Evolutionary conservation across 2,329 filamentous ascomycete genomes (phyloP).

Genomic region (Fusarium metavorans): DNA sequence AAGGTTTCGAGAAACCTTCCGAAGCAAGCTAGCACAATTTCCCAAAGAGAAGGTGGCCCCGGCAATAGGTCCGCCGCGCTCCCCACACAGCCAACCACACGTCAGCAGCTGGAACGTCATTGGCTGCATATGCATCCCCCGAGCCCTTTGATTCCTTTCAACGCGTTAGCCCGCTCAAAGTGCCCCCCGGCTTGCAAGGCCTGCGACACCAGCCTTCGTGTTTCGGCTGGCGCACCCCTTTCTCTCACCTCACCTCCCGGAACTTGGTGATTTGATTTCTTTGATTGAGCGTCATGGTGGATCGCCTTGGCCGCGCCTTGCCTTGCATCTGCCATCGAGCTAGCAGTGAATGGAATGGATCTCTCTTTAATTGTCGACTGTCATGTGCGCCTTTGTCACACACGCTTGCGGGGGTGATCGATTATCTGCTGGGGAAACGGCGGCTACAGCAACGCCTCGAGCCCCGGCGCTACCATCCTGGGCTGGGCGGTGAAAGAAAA

Average conservation of each 20-base stretch:
- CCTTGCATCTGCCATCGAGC: background rate
- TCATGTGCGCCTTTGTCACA: slow-evolving; percentile 26
- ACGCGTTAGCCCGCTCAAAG: slow-evolving; percentile 19
- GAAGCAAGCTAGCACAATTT: slow-evolving; percentile 48
- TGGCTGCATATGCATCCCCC: background rate
- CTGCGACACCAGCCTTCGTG: slow-evolving; percentile 21
- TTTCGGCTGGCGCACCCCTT: slow-evolving; percentile 5
- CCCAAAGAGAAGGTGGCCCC: slow-evolving; percentile 41
- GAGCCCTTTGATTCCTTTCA: slow-evolving; percentile 17
- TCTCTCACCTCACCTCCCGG: slow-evolving; percentile 12
- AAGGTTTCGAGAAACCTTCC: slow-evolving; percentile 54
- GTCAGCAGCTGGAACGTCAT: slow-evolving; percentile 10
- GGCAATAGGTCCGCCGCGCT: slow-evolving; percentile 30
- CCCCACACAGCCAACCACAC: slow-evolving; percentile 45
- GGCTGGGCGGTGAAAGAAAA: slow-evolving; percentile 22
- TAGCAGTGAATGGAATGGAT: background rate
- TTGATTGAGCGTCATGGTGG: slow-evolving; percentile 32
- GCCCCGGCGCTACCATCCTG: background rate
- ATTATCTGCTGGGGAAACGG: slow-evolving; percentile 16
- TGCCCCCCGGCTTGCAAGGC: slow-evolving; percentile 6
- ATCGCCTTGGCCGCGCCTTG: slow-evolving; percentile 2
- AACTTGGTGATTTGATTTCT: slow-evolving; percentile 7
- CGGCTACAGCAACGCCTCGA: slow-evolving; percentile 8
- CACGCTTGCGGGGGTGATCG: slow-evolving; percentile 16
- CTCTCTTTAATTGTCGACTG: slow-evolving; percentile 26